Conservation (phyloP, 768 basidiomycete genomes). For the Termitomyces heimii region DNA sequence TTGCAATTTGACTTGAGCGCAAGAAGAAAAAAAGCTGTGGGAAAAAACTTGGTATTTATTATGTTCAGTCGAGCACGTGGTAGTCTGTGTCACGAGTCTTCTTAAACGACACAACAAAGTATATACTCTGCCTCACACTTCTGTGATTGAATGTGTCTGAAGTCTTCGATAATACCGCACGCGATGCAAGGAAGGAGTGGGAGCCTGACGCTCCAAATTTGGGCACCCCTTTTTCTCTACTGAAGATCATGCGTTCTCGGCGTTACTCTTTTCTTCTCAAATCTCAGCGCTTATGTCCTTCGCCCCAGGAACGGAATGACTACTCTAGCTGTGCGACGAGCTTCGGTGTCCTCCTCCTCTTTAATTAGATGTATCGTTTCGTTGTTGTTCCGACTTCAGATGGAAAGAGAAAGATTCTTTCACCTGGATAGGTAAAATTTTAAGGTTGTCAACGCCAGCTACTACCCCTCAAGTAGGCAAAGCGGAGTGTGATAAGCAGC, state of each 20-base stretch:
- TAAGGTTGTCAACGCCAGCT: no score
- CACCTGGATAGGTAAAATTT: no score
- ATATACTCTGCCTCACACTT: no score
- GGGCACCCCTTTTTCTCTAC: neutral
- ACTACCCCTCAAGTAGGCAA: neutral
- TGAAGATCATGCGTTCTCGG: neutral
- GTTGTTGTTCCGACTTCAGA: no score
- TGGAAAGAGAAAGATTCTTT: neutral
- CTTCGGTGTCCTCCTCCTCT: neutral
- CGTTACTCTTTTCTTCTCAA: neutral
- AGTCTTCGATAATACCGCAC: neutral
- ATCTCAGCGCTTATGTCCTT: neutral
- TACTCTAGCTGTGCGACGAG: neutral
- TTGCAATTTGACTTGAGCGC: constrained; percentile 46
- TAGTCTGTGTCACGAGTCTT: no score
- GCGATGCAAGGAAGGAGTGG: neutral
- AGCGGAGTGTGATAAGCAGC: neutral
- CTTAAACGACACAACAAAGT: no score
- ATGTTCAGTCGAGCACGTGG: neutral
- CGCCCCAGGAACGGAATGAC: neutral
- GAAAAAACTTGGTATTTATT: neutral
- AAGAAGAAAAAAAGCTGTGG: constrained; percentile 18
- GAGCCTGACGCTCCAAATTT: no score
- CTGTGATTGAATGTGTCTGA: neutral
- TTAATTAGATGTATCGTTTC: neutral